These are phyloP conservation scores for Ceratocystis papillata DNA, from an alignment of 2,329 filamentous ascomycete genomes.

Conservation along the genomic window DNA sequence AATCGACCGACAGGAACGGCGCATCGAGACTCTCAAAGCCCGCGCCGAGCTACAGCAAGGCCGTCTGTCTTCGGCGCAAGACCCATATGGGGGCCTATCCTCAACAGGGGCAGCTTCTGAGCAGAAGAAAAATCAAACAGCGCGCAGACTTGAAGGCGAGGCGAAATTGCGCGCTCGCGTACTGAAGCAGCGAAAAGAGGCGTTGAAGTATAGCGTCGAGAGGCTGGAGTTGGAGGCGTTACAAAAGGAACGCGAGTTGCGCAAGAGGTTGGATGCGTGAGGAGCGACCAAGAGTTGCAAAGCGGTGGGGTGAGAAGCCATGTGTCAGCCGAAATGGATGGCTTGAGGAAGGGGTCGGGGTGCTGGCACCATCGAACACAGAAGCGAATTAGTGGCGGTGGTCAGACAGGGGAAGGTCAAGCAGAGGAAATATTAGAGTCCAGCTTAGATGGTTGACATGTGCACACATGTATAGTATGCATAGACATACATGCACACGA, in stretches of 20 bases:
- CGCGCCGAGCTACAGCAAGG: conserved; percentile 76
- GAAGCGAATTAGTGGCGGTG: neutral
- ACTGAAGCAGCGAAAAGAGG: conserved; percentile 69
- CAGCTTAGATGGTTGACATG: neutral
- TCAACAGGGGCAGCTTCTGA: conserved; percentile 22
- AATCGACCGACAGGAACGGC: conserved; percentile 68
- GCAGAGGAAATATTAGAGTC: neutral
- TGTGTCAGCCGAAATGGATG: neutral
- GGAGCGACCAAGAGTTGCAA: neutral
- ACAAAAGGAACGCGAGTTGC: conserved; percentile 55
- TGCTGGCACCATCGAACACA: neutral
- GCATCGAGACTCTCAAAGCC: conserved; percentile 73
- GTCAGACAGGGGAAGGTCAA: neutral
- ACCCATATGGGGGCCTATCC: neutral
- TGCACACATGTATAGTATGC: neutral
- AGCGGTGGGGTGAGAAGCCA: neutral
- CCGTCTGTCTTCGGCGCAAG: conserved; percentile 33
- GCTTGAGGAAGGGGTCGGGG: neutral
- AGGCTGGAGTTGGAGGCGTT: conserved; percentile 75
- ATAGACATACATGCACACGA: neutral
- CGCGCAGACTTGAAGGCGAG: conserved; percentile 41
- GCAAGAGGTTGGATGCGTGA: conserved; percentile 38
- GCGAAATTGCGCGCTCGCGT: conserved; percentile 46
- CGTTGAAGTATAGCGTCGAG: conserved; percentile 76
- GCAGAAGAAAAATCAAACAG: conserved; percentile 3